These are phyloP conservation scores for Gelatoporia subvermispora DNA, from an alignment of 768 basidiomycete species.

Conservation along the genomic window DNA sequence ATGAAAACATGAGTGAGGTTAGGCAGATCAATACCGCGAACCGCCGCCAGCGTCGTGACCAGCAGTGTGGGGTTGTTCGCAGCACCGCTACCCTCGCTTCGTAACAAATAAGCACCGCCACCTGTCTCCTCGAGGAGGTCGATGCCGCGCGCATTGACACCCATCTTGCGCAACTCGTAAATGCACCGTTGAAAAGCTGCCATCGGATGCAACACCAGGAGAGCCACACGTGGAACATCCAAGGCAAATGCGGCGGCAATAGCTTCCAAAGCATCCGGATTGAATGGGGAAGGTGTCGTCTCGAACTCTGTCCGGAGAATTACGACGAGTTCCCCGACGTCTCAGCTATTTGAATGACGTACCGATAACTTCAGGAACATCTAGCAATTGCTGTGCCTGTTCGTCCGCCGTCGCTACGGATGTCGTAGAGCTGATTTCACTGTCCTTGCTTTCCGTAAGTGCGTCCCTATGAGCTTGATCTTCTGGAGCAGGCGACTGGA, in stretches of 20 bases:
- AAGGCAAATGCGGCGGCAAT: slow-evolving; percentile 67
- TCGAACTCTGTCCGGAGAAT: slow-evolving; percentile 34
- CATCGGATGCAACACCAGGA: slow-evolving; percentile 63
- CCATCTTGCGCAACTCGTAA: slow-evolving; percentile 58
- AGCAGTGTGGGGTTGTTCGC: slow-evolving; percentile 57
- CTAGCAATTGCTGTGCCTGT: background rate
- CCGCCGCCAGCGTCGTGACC: slow-evolving; percentile 64
- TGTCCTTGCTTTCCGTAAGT: too few relatives aligned
- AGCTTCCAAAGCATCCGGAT: slow-evolving; percentile 56
- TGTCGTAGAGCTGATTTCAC: too few relatives aligned
- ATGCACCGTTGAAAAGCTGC: slow-evolving; percentile 60
- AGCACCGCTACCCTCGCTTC: slow-evolving; percentile 24
- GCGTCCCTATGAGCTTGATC: too few relatives aligned
- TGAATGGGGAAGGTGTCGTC: slow-evolving; percentile 47
- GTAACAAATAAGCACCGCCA: slow-evolving; percentile 39
- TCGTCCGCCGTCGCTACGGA: too few relatives aligned
- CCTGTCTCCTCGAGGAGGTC: slow-evolving; percentile 44
- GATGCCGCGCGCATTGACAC: slow-evolving; percentile 60
- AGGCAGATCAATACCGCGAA: slow-evolving; percentile 70
- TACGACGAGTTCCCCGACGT: background rate
- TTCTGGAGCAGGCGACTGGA: too few relatives aligned
- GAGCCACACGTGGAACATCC: slow-evolving; percentile 62
- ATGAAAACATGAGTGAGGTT: slow-evolving; percentile 73
- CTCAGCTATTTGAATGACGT: slow-evolving; percentile 5
- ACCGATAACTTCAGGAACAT: slow-evolving; percentile 6